These are phyloP conservation scores for Diplotaxis tenuifolia DNA, from an alignment of 345 rosid genomes.

Conservation along the genomic window DNA sequence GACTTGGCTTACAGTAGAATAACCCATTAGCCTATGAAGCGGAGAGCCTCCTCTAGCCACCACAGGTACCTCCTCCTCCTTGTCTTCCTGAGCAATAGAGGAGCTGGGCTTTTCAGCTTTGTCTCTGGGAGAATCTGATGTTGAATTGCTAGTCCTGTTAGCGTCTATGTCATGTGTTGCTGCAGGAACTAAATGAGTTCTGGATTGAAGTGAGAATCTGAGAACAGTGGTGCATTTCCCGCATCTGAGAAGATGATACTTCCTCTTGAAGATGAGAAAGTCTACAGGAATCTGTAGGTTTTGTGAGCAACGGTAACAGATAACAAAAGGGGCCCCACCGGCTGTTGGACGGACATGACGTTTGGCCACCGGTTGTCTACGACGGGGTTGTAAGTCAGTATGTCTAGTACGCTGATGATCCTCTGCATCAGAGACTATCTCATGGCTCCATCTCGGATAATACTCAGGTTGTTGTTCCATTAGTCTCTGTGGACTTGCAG, in stretches of 20 bases:
- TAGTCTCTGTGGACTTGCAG: conserved; percentile 58
- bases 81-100: conserved; percentile 34
- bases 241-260: conserved; percentile 66
- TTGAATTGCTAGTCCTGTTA: conserved; percentile 33
- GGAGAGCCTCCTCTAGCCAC: conserved; percentile 53
- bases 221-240: conserved; percentile 66
- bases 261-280: conserved; percentile 62
- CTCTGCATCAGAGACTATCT: conserved; percentile 46
- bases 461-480: conserved; percentile 51
- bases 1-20: conserved; percentile 65
- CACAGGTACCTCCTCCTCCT: conserved; percentile 39
- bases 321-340: conserved; percentile 78
- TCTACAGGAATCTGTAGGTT: conserved; percentile 72
- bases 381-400: conserved; percentile 34
- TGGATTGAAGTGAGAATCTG: conserved; percentile 57
- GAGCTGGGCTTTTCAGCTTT: conserved; percentile 37
- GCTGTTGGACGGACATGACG: conserved; percentile 67
- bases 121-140: conserved; percentile 36
- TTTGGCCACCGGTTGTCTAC: conserved; percentile 48
- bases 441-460: conserved; percentile 34
- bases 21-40: conserved; percentile 87
- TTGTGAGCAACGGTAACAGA: conserved; percentile 58
- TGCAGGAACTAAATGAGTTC: conserved; percentile 52
- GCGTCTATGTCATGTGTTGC: conserved; percentile 27
- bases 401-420: conserved; percentile 45